Percentiles rank a stretch among this genome's conserved stretches.
These are phyloP conservation scores for Chlorella sp. DNA, from an alignment of 139 green algal species.

Conservation along the genomic window DNA sequence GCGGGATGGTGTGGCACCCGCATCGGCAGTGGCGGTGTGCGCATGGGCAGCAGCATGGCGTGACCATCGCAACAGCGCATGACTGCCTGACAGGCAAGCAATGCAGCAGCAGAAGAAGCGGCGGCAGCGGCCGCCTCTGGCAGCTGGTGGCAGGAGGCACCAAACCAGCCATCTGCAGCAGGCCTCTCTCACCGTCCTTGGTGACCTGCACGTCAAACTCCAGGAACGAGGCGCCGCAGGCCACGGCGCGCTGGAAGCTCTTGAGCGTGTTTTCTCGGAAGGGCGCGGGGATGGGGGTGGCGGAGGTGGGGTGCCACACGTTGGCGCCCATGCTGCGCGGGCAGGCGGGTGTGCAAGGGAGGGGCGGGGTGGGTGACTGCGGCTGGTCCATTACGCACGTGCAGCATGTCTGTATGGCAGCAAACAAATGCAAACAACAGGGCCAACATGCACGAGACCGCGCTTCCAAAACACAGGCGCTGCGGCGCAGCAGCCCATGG, in stretches of 20 bases:
- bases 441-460: neutral
- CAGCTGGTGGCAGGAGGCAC: no score
- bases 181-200: conserved; percentile 47
- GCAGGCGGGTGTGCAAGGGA: no score
- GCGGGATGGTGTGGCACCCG: no score
- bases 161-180: neutral
- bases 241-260: conserved; percentile 70
- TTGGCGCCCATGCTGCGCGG: conserved; percentile 71
- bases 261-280: conserved; percentile 85
- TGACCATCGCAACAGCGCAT: no score
- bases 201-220: conserved; percentile 91
- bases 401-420: neutral
- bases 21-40: no score
- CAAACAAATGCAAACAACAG: neutral
- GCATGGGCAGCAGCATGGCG: no score
- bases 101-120: no score
- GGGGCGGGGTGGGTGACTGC: neutral
- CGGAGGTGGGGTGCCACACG: conserved; percentile 32
- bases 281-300: conserved; percentile 10
- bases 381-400: no score
- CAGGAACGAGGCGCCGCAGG: conserved; percentile 76
- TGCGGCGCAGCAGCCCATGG: no score
- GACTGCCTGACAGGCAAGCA: no score
- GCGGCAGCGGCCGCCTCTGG: no score
- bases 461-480: neutral